Conservation (phyloP, 108 stramenopile species). For the Cyclostephanos invisitatus region DNA sequence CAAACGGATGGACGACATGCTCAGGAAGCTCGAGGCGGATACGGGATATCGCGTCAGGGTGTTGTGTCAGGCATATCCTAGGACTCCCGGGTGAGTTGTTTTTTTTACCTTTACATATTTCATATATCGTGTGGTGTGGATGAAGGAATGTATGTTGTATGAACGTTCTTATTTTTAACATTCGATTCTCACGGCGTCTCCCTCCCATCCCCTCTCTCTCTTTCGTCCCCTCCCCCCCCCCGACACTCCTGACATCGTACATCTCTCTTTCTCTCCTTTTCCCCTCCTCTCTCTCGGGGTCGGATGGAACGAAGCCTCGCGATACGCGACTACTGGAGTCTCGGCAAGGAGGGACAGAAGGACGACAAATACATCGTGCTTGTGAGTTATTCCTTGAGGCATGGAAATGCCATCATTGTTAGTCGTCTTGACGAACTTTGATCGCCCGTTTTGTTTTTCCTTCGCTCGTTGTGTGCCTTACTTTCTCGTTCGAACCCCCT, state of each 20-base stretch:
- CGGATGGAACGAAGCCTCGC: slow-evolving; percentile 25
- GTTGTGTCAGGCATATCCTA: slow-evolving; percentile 84
- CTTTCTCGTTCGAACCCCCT: not conserved
- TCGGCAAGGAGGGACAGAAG: slow-evolving; percentile 88
- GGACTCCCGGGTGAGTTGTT: slow-evolving; percentile 66
- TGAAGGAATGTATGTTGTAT: too few species aligned
- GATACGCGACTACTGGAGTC: slow-evolving; percentile 83
- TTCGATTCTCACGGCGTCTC: too few species aligned
- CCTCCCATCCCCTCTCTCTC: too few species aligned
- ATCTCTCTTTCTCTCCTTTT: not conserved
- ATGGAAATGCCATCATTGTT: too few species aligned
- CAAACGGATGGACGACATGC: slow-evolving; percentile 66
- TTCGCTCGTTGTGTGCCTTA: too few species aligned
- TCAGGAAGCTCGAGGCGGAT: slow-evolving; percentile 69
- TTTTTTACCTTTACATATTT: too few species aligned
- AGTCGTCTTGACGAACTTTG: not conserved
- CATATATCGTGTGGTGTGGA: too few species aligned
- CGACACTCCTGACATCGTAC: not conserved
- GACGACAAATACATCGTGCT: slow-evolving; percentile 89
- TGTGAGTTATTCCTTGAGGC: slow-evolving; percentile 25
- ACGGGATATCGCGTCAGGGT: slow-evolving; percentile 81
- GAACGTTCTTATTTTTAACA: too few species aligned
- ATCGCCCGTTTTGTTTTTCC: too few species aligned
- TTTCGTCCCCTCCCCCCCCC: not conserved
- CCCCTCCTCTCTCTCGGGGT: not conserved